A percentile compares a stretch with the other conserved stretches of the same genome.
Conservation (phyloP, 257 asterid species). For the Oldenlandia corymbosa region DNA sequence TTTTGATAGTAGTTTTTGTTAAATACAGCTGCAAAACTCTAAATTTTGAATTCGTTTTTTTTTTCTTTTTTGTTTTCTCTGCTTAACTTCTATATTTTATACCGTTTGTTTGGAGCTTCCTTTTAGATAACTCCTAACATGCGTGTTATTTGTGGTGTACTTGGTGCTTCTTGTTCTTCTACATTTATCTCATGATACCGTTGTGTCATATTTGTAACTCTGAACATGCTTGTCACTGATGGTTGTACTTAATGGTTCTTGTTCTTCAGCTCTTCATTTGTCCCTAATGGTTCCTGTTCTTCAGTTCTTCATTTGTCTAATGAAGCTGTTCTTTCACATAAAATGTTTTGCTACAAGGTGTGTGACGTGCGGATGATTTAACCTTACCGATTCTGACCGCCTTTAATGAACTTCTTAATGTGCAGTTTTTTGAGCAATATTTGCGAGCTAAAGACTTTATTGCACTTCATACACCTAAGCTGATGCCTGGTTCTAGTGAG, state of each 20-base stretch:
- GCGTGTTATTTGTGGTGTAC: too few relatives aligned
- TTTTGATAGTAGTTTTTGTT: not conserved
- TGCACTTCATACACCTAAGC: constrained; percentile 78
- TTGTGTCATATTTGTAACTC: not conserved
- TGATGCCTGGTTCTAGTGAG: constrained; percentile 89
- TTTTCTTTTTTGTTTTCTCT: too few relatives aligned
- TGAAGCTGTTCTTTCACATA: not conserved
- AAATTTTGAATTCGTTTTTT: not conserved
- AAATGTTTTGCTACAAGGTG: not conserved
- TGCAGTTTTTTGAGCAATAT: constrained; percentile 68
- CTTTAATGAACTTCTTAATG: not conserved
- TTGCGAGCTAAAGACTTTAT: constrained; percentile 53
- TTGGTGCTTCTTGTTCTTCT: too few relatives aligned
- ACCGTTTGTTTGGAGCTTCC: too few relatives aligned
- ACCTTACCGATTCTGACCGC: not conserved
- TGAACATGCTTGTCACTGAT: not conserved
- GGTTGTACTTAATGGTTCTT: not conserved
- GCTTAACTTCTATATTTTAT: too few relatives aligned
- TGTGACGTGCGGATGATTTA: not conserved
- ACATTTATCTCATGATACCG: not conserved
- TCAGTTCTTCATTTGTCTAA: not conserved
- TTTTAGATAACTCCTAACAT: too few relatives aligned
- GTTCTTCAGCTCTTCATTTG: constrained; percentile 1
- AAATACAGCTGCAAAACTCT: not conserved
- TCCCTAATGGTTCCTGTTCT: not conserved